phyloP scores from a whole-genome alignment of 2,329 filamentous ascomycete species.

The Eurotiales sp. region DNA sequence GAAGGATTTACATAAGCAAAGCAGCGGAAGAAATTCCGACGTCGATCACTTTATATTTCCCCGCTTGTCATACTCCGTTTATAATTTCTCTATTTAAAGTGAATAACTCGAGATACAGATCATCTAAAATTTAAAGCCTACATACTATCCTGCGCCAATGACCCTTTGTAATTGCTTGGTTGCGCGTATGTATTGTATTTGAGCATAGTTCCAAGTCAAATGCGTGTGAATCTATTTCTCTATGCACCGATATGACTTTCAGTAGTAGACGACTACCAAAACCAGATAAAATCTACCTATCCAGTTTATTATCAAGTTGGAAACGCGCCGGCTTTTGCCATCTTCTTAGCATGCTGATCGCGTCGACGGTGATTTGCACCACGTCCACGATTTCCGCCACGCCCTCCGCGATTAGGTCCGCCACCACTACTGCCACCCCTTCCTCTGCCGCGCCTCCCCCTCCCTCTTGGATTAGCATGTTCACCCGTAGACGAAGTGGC shows the following conservation, averaged over 20 bases:
- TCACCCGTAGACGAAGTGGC: conserved; percentile 21
- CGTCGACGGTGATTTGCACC: conserved; percentile 82
- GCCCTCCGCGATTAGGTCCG: conserved; percentile 32
- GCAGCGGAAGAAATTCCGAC: not conserved
- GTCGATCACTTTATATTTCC: not conserved
- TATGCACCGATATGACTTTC: not conserved
- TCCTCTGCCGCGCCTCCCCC: conserved; percentile 45
- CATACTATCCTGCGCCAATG: too few species aligned
- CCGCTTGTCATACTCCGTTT: too few species aligned
- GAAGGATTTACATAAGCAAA: not conserved
- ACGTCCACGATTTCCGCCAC: conserved; percentile 51
- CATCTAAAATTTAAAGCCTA: too few species aligned
- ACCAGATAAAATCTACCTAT: too few species aligned
- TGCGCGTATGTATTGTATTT: too few species aligned
- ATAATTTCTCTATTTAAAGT: too few species aligned
- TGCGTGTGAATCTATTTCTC: not conserved
- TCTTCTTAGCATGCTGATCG: conserved; percentile 62
- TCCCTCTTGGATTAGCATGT: conserved; percentile 33
- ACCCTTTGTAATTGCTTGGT: too few species aligned
- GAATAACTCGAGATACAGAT: too few species aligned
- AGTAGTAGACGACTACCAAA: too few species aligned
- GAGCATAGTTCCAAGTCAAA: too few species aligned
- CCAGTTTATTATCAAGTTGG: conserved; percentile 25
- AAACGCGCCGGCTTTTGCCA: conserved; percentile 53
- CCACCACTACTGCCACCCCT: conserved; percentile 47